Percentiles rank a stretch among this genome's conserved stretches.
phyloP scores from a whole-genome alignment of 148 eudicot genomes.

The Drosera capensis region DNA sequence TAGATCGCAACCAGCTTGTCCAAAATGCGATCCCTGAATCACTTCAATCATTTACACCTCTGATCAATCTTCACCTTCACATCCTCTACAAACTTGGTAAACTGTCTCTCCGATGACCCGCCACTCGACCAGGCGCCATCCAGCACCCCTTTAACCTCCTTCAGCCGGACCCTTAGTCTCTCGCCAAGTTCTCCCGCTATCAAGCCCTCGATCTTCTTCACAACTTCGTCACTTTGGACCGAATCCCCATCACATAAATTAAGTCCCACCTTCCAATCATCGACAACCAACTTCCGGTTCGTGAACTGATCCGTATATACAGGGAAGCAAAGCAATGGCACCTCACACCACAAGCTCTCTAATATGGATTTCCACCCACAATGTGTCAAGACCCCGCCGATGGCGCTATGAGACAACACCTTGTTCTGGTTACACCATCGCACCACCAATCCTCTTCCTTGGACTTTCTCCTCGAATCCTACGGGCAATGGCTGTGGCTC shows the following conservation, averaged over 20 bases:
- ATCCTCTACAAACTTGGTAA: slow-evolving; percentile 26
- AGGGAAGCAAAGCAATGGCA: slow-evolving; percentile 61
- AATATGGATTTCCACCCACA: slow-evolving; percentile 73
- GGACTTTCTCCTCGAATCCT: slow-evolving; percentile 30
- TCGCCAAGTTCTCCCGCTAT: slow-evolving; percentile 18
- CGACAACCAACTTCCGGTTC: slow-evolving; percentile 51
- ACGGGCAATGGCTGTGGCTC: slow-evolving; percentile 19
- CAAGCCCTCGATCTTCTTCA: slow-evolving; percentile 21
- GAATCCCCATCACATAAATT: slow-evolving; percentile 20
- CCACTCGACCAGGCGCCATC: slow-evolving; percentile 16
- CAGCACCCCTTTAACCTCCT: slow-evolving; percentile 14
- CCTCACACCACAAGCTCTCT: slow-evolving; percentile 46
- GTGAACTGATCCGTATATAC: slow-evolving; percentile 54
- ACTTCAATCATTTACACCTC: background rate
- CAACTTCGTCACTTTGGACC: slow-evolving; percentile 20
- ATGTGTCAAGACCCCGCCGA: slow-evolving; percentile 59
- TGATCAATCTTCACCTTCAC: slow-evolving; percentile 3
- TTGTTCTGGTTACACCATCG: slow-evolving; percentile 50
- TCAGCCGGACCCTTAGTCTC: slow-evolving; percentile 9
- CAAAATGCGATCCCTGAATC: too few species aligned
- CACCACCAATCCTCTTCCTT: slow-evolving; percentile 33
- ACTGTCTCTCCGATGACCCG: slow-evolving; percentile 37
- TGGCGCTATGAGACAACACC: slow-evolving; percentile 27
- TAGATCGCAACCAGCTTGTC: too few species aligned
- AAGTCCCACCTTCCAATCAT: slow-evolving; percentile 62